Percentiles rank a stretch among this genome's conserved stretches.
These are phyloP conservation scores for Trichomonascaceae sp. DNA, from an alignment of 1,139 yeast species.

Conservation along the genomic window DNA sequence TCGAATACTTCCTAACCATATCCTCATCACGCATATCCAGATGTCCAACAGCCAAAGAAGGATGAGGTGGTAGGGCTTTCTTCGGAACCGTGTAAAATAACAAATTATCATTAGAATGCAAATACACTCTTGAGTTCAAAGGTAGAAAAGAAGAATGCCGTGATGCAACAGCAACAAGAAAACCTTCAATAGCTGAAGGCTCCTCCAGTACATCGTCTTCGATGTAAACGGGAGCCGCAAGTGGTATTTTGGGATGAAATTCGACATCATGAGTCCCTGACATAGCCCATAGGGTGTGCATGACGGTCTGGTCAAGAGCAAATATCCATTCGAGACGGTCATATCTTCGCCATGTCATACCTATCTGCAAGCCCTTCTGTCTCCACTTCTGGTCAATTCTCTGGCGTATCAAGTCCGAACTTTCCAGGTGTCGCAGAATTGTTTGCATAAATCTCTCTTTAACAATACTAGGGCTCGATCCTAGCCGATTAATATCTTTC, in stretches of 20 bases:
- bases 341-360: constrained; percentile 59
- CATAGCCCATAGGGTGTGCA: constrained; percentile 42
- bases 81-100: constrained; percentile 53
- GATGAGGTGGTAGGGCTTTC: constrained; percentile 58
- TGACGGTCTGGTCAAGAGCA: constrained; percentile 46
- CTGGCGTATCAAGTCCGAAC: constrained; percentile 20
- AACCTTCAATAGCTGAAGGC: constrained; percentile 74
- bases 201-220: constrained; percentile 33
- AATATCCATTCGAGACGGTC: constrained; percentile 74
- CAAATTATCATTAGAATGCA: constrained; percentile 55
- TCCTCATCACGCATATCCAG: constrained; percentile 21
- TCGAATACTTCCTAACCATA: constrained; percentile 20
- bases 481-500: constrained; percentile 10
- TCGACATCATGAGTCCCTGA: constrained; percentile 47
- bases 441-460: constrained; percentile 24
- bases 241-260: constrained; percentile 47
- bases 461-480: constrained; percentile 21
- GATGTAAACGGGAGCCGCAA: constrained; percentile 33
- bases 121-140: constrained; percentile 50
- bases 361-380: constrained; percentile 32
- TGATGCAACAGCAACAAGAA: constrained; percentile 53
- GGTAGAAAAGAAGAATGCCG: constrained; percentile 36
- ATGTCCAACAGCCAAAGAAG: constrained; percentile 26
- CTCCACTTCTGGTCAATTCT: constrained; percentile 23
- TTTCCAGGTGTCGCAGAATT: constrained; percentile 27